Percentiles rank a stretch among this genome's conserved stretches.
Conservation (phyloP, 805 yeast species). For the Candida sakaeoensis region DNA sequence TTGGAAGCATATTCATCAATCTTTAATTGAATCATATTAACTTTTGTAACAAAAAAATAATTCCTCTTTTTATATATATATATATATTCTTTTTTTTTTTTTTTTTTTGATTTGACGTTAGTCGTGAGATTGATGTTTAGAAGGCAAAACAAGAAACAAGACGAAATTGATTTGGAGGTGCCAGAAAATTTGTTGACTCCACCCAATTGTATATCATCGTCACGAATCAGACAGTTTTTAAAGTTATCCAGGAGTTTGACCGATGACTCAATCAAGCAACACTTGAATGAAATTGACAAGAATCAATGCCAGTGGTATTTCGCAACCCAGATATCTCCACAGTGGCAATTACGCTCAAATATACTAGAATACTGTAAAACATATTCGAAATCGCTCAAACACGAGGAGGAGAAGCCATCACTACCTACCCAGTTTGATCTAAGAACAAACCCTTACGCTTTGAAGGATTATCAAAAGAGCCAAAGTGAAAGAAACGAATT, state of each 20-base stretch:
- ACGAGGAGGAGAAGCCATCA: conserved; percentile 9
- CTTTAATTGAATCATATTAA: conserved; percentile 1
- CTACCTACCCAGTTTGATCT: conserved; percentile 21
- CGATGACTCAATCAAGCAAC: conserved; percentile 39
- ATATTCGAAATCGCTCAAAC: conserved; percentile 23
- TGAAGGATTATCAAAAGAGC: conserved; percentile 18
- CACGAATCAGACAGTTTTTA: conserved; percentile 35
- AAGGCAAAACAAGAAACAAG: neutral
- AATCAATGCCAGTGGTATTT: conserved; percentile 28
- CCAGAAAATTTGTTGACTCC: conserved; percentile 18
- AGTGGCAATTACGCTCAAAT: conserved; percentile 32
- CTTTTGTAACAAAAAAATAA: too few species aligned
- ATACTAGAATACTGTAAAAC: conserved; percentile 28
- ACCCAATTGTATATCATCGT: conserved; percentile 31
- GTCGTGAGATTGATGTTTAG: neutral
- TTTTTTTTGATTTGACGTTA: neutral
- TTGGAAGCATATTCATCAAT: neutral
- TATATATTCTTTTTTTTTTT: too few species aligned
- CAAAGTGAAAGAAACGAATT: conserved; percentile 20
- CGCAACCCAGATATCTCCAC: conserved; percentile 24
- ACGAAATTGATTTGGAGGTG: neutral
- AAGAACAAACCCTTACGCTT: conserved; percentile 39
- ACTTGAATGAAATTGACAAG: conserved; percentile 28
- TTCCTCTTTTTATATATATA: too few species aligned
- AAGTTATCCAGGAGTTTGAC: conserved; percentile 35